Conservation (phyloP, 148 eudicot species). For the Diospyros kaki region DNA sequence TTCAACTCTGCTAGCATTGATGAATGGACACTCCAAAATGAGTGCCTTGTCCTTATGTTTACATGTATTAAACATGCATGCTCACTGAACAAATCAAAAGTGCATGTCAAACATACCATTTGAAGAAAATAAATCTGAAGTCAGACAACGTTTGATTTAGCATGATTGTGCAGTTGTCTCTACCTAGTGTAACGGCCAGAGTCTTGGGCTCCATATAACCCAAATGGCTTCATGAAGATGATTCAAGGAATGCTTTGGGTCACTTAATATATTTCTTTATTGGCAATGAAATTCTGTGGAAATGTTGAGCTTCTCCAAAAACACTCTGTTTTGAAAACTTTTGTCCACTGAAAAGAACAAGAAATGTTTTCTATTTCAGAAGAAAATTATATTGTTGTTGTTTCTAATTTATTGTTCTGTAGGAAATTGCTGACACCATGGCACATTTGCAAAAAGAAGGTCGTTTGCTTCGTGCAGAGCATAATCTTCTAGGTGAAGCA, state of each 20-base stretch:
- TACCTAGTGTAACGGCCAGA: background rate
- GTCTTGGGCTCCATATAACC: background rate
- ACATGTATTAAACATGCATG: too few species aligned
- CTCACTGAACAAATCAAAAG: too few species aligned
- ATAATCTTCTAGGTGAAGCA: conserved; percentile 94
- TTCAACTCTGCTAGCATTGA: too few species aligned
- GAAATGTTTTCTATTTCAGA: background rate
- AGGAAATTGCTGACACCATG: conserved; percentile 92
- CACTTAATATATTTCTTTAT: background rate
- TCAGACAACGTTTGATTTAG: background rate
- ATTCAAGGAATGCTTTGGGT: background rate
- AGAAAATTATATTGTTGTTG: background rate
- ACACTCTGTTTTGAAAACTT: background rate
- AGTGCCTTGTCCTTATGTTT: too few species aligned
- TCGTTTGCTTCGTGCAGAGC: conserved; percentile 84
- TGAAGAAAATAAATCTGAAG: background rate
- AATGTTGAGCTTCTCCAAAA: background rate
- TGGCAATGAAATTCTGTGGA: background rate
- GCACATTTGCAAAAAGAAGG: conserved; percentile 84
- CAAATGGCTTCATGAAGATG: conserved; percentile 3
- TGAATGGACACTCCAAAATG: too few species aligned
- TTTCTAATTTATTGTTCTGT: conserved; percentile 10
- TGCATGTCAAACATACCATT: background rate
- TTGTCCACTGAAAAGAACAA: background rate
- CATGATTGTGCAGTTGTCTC: background rate